Conservation (phyloP, 2,329 filamentous ascomycete genomes). For the Pseudogymnoascus sp. region DNA sequence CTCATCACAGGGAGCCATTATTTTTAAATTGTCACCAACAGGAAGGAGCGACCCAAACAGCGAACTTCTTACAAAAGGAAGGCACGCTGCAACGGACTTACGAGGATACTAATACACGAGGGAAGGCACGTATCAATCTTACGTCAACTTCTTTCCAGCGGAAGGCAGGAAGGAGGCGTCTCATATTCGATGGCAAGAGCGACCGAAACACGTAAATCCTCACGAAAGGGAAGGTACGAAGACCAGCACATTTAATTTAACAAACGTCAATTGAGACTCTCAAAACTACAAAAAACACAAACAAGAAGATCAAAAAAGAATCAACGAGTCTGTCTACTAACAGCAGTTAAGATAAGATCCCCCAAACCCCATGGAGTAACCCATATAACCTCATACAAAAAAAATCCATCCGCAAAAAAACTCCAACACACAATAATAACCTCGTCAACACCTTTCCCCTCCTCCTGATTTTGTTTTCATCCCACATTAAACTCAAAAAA, state of each 20-base stretch:
- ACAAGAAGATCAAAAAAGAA: not conserved
- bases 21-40: too few species aligned
- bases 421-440: not conserved
- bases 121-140: not conserved
- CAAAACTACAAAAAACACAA: not conserved
- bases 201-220: not conserved
- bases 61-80: not conserved
- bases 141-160: not conserved
- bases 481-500: not conserved
- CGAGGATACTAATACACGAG: not conserved
- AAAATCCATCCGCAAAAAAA: not conserved
- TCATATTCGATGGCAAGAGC: too few species aligned
- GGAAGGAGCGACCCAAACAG: not conserved
- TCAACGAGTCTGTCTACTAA: not conserved
- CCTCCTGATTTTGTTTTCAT: not conserved
- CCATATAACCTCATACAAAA: not conserved
- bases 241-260: not conserved
- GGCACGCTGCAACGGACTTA: not conserved
- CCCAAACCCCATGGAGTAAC: not conserved
- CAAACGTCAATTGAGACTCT: not conserved
- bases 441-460: not conserved
- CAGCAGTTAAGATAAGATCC: not conserved
- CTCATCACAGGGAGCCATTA: too few species aligned
- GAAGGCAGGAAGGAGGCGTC: not conserved
- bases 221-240: not conserved